Conservation (phyloP, 2,329 filamentous ascomycete genomes). For the Conoideocrella luteorostrata region DNA sequence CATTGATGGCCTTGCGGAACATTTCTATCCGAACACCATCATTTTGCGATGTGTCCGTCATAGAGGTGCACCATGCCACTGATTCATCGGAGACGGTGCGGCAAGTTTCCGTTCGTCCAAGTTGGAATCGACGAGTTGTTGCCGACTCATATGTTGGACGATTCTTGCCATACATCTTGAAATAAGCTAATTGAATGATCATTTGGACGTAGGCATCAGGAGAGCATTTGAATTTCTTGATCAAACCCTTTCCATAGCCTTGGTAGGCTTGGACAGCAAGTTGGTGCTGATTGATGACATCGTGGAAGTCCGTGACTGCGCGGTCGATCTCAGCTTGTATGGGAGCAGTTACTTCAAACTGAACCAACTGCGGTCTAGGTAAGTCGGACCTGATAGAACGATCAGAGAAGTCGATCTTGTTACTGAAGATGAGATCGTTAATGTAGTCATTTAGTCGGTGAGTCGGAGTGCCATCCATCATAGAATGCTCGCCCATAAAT, state of each 20-base stretch:
- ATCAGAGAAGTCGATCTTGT: conserved; percentile 86
- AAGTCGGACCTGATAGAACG: conserved; percentile 73
- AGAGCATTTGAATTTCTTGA: conserved; percentile 99
- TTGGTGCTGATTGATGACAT: conserved; percentile 81
- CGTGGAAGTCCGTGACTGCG: conserved; percentile 71
- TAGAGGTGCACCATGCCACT: conserved; percentile 82
- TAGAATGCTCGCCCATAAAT: conserved; percentile 97
- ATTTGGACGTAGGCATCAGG: conserved; percentile 98
- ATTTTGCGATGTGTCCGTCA: conserved; percentile 61
- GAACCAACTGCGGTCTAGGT: conserved; percentile 69
- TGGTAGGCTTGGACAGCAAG: conserved; percentile 93
- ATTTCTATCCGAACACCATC: conserved; percentile 62
- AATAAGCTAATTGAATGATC: conserved; percentile 96
- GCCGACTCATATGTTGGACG: conserved; percentile 97
- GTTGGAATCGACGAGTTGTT: conserved; percentile 89
- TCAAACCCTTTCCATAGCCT: conserved; percentile 93
- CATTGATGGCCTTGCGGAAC: conserved; percentile 74
- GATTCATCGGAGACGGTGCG: conserved; percentile 86
- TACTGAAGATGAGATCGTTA: conserved; percentile 85
- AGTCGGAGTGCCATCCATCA: conserved; percentile 99
- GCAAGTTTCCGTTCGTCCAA: conserved; percentile 93
- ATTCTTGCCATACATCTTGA: conserved; percentile 98
- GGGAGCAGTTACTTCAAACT: conserved; percentile 70
- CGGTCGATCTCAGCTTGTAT: conserved; percentile 72
- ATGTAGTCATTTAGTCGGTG: conserved; percentile 95